These are phyloP conservation scores for Paraphaeosphaeria sporulosa DNA, from an alignment of 2,329 filamentous ascomycete genomes.

Conservation along the genomic window DNA sequence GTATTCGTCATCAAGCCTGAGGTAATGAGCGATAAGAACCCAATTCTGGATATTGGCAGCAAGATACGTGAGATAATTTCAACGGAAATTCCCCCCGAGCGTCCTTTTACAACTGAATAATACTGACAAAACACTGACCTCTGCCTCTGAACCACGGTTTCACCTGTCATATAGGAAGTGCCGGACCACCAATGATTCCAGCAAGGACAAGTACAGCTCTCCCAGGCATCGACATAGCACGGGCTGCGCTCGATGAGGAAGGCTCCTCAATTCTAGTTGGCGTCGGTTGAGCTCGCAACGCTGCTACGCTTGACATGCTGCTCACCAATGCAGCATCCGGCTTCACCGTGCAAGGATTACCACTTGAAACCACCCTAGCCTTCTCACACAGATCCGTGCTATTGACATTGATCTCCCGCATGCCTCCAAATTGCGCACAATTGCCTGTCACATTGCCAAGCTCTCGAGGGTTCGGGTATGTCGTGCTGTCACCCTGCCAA, in stretches of 20 bases:
- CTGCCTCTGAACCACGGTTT: not conserved
- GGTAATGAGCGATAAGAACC: not conserved
- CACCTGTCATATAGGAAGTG: not conserved
- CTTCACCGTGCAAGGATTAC: not conserved
- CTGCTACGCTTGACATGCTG: slow-evolving; percentile 1
- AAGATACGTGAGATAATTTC: not conserved
- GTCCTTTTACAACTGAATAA: too few relatives aligned
- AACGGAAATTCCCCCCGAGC: too few relatives aligned
- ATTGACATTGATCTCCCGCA: not conserved
- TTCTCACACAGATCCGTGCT: not conserved
- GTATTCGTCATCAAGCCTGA: not conserved
- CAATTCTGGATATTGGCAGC: not conserved
- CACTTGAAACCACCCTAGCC: not conserved
- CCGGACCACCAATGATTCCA: not conserved
- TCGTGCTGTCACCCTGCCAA: not conserved
- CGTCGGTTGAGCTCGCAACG: not conserved
- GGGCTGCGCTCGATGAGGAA: not conserved
- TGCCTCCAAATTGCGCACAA: not conserved
- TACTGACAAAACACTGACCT: not conserved
- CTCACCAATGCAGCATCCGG: not conserved
- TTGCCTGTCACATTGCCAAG: not conserved
- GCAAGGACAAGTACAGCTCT: not conserved
- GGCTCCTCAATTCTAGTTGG: not conserved
- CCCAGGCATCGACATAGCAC: not conserved
- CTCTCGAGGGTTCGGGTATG: not conserved